Percentiles rank a stretch among this genome's conserved stretches.
Conservation (phyloP, 106 monocot genomes). For the Acorus calamus region DNA sequence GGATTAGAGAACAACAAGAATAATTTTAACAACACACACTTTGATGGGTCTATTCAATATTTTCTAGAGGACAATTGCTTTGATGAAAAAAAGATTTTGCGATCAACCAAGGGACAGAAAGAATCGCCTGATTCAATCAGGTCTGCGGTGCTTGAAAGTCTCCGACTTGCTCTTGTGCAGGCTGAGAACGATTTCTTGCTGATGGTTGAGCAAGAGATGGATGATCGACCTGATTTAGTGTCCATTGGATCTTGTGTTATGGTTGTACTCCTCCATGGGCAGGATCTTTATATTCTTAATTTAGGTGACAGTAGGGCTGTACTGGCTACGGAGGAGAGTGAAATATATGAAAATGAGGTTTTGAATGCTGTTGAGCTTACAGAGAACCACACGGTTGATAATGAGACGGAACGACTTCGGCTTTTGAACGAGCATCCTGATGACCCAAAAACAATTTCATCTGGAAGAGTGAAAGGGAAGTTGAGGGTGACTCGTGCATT, state of each 20-base stretch:
- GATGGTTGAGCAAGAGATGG: slow-evolving; percentile 20
- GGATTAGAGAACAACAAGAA: background rate
- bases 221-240: slow-evolving; percentile 13
- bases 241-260: slow-evolving; percentile 21
- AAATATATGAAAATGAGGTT: background rate
- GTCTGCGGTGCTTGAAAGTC: slow-evolving; percentile 1
- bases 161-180: slow-evolving; percentile 8
- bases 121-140: background rate
- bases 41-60: too few species aligned
- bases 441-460: slow-evolving; percentile 10
- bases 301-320: slow-evolving; percentile 21
- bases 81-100: background rate
- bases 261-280: slow-evolving; percentile 12
- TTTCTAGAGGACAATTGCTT: too few species aligned
- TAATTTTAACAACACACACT: too few species aligned
- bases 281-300: slow-evolving; percentile 4
- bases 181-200: slow-evolving; percentile 14
- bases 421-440: slow-evolving; percentile 12
- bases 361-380: slow-evolving; percentile 7
- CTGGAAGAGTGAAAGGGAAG: slow-evolving; percentile 16
- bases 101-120: background rate
- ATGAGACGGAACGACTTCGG: slow-evolving; percentile 5
- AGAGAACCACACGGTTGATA: slow-evolving; percentile 11
- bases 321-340: background rate
- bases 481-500: slow-evolving; percentile 18